These are phyloP conservation scores for Lecanoromycetidae sp. DNA, from an alignment of 2,329 filamentous ascomycete species.

Conservation along the genomic window DNA sequence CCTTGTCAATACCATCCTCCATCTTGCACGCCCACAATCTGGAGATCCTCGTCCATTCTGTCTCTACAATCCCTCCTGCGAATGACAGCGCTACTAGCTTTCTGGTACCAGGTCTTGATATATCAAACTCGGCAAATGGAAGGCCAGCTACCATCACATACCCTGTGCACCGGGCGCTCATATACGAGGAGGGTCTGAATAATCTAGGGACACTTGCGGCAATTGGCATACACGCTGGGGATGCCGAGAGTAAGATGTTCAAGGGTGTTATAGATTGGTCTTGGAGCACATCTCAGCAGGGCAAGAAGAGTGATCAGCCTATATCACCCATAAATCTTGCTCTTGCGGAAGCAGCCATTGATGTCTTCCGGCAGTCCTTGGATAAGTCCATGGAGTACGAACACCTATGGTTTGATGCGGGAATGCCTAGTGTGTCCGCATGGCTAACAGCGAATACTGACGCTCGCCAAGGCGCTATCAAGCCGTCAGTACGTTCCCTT, in stretches of 20 bases:
- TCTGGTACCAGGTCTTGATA: slow-evolving; percentile 64
- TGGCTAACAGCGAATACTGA: slow-evolving; percentile 30
- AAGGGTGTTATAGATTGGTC: slow-evolving; percentile 32
- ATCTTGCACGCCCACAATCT: slow-evolving; percentile 43
- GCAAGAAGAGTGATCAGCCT: slow-evolving; percentile 20
- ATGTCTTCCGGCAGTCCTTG: slow-evolving; percentile 55
- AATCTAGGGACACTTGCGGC: slow-evolving; percentile 33
- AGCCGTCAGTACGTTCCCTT: slow-evolving; percentile 53
- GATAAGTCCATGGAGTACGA: slow-evolving; percentile 61
- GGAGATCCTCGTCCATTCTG: slow-evolving; percentile 47
- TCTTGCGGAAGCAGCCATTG: slow-evolving; percentile 50
- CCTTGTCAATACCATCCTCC: slow-evolving; percentile 44
- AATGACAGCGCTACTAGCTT: slow-evolving; percentile 39
- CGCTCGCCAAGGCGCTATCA: slow-evolving; percentile 38
- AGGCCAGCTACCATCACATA: slow-evolving; percentile 57
- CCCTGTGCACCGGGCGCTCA: slow-evolving; percentile 69
- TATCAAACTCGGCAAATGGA: slow-evolving; percentile 51
- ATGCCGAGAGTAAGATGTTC: slow-evolving; percentile 30
- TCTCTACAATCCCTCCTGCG: slow-evolving; percentile 34
- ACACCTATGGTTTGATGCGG: slow-evolving; percentile 60
- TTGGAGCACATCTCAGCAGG: slow-evolving; percentile 10
- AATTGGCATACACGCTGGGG: slow-evolving; percentile 21
- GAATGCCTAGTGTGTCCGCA: slow-evolving; percentile 42
- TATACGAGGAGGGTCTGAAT: slow-evolving; percentile 64
- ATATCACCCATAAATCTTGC: slow-evolving; percentile 51